Evolutionary conservation across 225 moss, liverwort and hornwort species (phyloP), one percentile per base, ranked within the genome.

Genomic region (Asterella californica): DNA sequence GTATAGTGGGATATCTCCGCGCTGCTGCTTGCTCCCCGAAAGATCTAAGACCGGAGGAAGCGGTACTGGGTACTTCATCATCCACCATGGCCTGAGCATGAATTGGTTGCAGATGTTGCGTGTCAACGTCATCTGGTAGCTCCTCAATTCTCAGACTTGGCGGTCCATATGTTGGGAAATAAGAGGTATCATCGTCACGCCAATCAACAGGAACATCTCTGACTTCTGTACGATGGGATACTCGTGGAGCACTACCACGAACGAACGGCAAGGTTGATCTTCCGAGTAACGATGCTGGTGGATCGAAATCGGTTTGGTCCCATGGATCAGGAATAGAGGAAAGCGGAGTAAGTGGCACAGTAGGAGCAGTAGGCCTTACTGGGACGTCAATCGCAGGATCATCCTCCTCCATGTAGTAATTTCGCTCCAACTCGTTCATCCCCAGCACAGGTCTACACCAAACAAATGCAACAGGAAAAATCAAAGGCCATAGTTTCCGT

Each of bases 401-500:
- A 29, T 90, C 90, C 79, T 88, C 90, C 37, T 90, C 90, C 90
- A 90, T 90, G 78, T 81, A 89, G 36, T 87, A 81, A 74, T 62
- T 79, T 81, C 83, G 83, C 25, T 85, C 84, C 33, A 50, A 0
- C 30, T 88, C 85, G 70, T 85, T 83, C 72, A 81, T 81, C 54
- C 78, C 79, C 79, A 76, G 74, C 2, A 49, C 81, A 62, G 75
- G 75, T 34, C 87, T 88, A 74, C 19, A 22, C 38, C 59, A 19
- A 46, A 18, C 9, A 33, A 75, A 75, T 7, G 63, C 62, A 15
- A 36, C 34, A 70, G n/a, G n/a, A n/a, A 1, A 70, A 18, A 42
- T 70, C 34, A 70, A 38, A 34, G 18, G 22, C 45, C 42, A 30
- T 9, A 65, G 10, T 30, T 32, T 65, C 12, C 12, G 30, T n/a